phyloP scores from a whole-genome alignment of 345 rosid genomes.

The Pugionium dolabratum region DNA sequence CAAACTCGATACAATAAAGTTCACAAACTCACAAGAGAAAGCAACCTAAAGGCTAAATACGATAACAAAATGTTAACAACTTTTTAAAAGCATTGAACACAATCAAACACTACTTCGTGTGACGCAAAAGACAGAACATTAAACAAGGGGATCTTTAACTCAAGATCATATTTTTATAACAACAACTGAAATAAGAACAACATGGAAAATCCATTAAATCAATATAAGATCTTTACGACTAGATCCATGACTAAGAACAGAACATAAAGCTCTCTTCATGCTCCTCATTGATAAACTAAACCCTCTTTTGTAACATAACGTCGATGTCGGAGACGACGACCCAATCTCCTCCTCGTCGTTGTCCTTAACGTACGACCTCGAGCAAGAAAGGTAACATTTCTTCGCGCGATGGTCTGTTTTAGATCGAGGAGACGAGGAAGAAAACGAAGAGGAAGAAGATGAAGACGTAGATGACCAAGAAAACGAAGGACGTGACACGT shows the following conservation, averaged over 20 bases:
- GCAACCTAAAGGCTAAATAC: not conserved
- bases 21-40: conserved; percentile 21
- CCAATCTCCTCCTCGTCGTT: conserved; percentile 24
- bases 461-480: conserved; percentile 51
- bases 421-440: conserved; percentile 32
- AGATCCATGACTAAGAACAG: conserved; percentile 45
- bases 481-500: conserved; percentile 44
- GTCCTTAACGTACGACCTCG: conserved; percentile 40
- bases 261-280: conserved; percentile 50
- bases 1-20: conserved; percentile 1
- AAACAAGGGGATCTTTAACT: not conserved
- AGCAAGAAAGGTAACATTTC: conserved; percentile 36
- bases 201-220: conserved; percentile 18
- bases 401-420: conserved; percentile 14
- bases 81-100: conserved; percentile 20
- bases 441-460: conserved; percentile 40
- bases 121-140: conserved; percentile 21
- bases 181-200: conserved; percentile 19
- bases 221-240: conserved; percentile 39
- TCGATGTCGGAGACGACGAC: conserved; percentile 40
- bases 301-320: conserved; percentile 46
- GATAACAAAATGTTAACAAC: conserved; percentile 21
- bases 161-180: conserved; percentile 23
- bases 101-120: conserved; percentile 30
- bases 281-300: conserved; percentile 47